These are phyloP conservation scores for Aspergillus sparsus DNA, from an alignment of 495 filamentous ascomycete species.

Conservation along the genomic window DNA sequence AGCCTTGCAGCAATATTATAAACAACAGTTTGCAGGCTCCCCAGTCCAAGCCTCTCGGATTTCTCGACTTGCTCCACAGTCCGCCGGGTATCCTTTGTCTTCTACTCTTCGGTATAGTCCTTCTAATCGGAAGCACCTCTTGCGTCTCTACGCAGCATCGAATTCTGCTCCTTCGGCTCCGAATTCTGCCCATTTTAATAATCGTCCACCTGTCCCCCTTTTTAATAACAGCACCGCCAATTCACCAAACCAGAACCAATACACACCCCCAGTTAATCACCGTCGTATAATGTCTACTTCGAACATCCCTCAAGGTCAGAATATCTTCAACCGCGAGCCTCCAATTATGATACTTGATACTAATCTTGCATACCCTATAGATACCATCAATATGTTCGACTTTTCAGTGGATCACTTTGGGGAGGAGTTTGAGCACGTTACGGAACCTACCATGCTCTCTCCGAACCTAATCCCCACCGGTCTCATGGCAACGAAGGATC, in stretches of 20 bases:
- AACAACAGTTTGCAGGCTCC: slow-evolving; percentile 40
- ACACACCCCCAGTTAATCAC: slow-evolving; percentile 23
- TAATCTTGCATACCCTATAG: not conserved
- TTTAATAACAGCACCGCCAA: slow-evolving; percentile 45
- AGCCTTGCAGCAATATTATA: slow-evolving; percentile 36
- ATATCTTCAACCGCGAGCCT: not conserved
- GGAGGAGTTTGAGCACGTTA: slow-evolving; percentile 27
- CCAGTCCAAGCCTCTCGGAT: slow-evolving; percentile 30
- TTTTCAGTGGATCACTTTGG: slow-evolving; percentile 29
- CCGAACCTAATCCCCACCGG: slow-evolving; percentile 27
- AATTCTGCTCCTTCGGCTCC: slow-evolving; percentile 30
- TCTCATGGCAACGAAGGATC: slow-evolving; percentile 34
- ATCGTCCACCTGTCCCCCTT: slow-evolving; percentile 56
- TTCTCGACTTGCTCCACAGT: slow-evolving; percentile 40
- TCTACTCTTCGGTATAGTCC: slow-evolving; percentile 48
- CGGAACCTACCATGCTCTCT: slow-evolving; percentile 32
- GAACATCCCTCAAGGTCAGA: slow-evolving; percentile 38
- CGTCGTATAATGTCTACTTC: slow-evolving; percentile 47
- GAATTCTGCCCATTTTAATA: slow-evolving; percentile 27
- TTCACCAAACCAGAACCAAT: slow-evolving; percentile 29
- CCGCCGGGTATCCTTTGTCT: slow-evolving; percentile 41
- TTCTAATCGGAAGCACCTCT: slow-evolving; percentile 37
- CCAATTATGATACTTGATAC: not conserved
- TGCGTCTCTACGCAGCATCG: slow-evolving; percentile 38
- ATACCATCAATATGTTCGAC: slow-evolving; percentile 37